Conservation (phyloP, 257 asterid species). For the Solanum chiquidenum region DNA sequence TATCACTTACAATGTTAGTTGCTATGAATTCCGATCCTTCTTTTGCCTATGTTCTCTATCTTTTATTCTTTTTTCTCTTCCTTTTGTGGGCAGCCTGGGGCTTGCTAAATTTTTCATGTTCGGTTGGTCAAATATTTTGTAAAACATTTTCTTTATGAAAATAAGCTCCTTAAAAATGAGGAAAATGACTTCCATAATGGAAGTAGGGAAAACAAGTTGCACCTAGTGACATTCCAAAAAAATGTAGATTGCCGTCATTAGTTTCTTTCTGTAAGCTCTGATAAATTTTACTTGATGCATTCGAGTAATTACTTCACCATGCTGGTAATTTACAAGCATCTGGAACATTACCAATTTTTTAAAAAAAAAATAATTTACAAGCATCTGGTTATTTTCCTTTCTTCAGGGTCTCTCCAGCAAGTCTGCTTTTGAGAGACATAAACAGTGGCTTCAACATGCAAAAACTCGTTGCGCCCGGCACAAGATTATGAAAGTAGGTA, state of each 20-base stretch:
- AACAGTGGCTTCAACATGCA: constrained; percentile 91
- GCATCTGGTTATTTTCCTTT: background rate
- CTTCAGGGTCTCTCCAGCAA: constrained; percentile 76
- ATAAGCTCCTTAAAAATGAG: background rate
- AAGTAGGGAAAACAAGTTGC: background rate
- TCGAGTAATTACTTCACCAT: background rate
- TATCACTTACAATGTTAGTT: constrained; percentile 68
- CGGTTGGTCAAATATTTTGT: background rate
- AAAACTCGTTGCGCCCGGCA: constrained; percentile 95
- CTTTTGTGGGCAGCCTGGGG: background rate
- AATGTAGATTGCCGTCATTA: background rate
- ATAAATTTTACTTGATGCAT: background rate
- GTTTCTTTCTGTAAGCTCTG: background rate
- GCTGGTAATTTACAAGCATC: background rate
- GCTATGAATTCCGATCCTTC: background rate
- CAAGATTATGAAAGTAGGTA: constrained; percentile 84
- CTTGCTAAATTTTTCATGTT: background rate
- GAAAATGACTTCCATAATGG: too few relatives aligned
- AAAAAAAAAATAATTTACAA: background rate
- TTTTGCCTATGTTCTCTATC: background rate
- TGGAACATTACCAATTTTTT: background rate
- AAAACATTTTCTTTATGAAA: too few relatives aligned
- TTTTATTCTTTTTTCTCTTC: background rate
- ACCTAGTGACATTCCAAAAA: too few relatives aligned
- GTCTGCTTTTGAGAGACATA: constrained; percentile 89